Evolutionary conservation across 1,284 basidiomycete genomes (phyloP).

Genomic region (Malassezia sp.): DNA sequence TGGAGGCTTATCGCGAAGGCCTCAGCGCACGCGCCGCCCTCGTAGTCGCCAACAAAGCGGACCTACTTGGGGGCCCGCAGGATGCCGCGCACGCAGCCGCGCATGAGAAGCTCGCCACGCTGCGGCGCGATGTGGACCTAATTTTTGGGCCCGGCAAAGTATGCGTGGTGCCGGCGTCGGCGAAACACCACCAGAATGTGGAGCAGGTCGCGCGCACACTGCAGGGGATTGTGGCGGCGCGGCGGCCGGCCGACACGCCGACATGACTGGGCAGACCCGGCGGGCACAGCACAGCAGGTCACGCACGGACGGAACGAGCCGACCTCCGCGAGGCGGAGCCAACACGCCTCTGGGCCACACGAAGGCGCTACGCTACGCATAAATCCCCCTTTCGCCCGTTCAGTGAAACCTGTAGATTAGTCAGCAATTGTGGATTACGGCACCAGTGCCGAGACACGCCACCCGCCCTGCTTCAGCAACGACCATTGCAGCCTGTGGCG

Average conservation of each 20-base stretch:
- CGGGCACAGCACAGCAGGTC: neutral
- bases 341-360: too few species aligned
- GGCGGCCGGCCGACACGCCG: neutral
- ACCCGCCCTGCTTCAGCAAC: too few species aligned
- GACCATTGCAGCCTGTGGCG: too few species aligned
- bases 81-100: neutral
- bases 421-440: too few species aligned
- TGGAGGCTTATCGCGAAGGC: constrained; percentile 68
- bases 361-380: too few species aligned
- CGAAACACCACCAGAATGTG: constrained; percentile 8
- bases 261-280: neutral
- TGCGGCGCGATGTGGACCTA: constrained; percentile 9
- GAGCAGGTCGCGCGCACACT: constrained; percentile 4
- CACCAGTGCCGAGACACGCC: too few species aligned
- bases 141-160: constrained; percentile 6
- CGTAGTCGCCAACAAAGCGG: constrained; percentile 89
- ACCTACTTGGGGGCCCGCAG: constrained; percentile 46
- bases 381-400: too few species aligned
- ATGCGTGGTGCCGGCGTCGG: constrained; percentile 9
- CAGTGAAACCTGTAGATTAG: too few species aligned
- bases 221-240: neutral
- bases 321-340: too few species aligned
- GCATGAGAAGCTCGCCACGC: constrained; percentile 6
- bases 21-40: constrained; percentile 55
- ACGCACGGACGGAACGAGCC: too few species aligned